Percentiles rank a stretch among this genome's conserved stretches.
These are phyloP conservation scores for Aurantiochytrium sp. DNA, from an alignment of 108 stramenopile species.

Conservation along the genomic window DNA sequence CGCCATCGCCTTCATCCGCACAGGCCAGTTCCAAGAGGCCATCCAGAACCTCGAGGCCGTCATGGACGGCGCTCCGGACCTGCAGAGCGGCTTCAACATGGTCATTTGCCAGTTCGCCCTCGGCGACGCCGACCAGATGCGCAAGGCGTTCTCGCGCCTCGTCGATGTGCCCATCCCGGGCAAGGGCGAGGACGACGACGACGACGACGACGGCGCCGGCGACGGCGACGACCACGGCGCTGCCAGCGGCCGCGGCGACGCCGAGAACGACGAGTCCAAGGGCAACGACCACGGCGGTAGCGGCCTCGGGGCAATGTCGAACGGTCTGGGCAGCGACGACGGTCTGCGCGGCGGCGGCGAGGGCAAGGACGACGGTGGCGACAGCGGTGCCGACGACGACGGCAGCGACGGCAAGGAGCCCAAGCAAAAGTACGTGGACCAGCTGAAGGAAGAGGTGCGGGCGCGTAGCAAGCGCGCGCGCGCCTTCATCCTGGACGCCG, in stretches of 20 bases:
- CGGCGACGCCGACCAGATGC: conserved; percentile 68
- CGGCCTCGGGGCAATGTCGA: background rate
- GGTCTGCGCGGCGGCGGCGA: background rate
- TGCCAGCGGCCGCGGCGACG: conserved; percentile 42
- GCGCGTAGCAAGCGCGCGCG: conserved; percentile 24
- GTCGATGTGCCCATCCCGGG: conserved; percentile 52
- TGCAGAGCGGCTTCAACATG: conserved; percentile 77
- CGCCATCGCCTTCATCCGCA: conserved; percentile 71
- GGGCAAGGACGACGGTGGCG: background rate
- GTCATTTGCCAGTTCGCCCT: conserved; percentile 75
- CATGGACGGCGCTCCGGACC: conserved; percentile 62
- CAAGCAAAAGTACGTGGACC: background rate
- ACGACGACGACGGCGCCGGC: conserved; percentile 26
- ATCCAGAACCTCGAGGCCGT: conserved; percentile 70
- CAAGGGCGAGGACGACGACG: conserved; percentile 4
- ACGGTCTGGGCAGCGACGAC: too few relatives aligned
- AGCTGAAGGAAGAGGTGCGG: background rate
- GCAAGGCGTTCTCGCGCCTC: conserved; percentile 58
- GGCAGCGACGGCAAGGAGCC: background rate
- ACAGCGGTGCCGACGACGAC: background rate
- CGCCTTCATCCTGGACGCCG: conserved; percentile 57
- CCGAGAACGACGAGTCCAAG: background rate
- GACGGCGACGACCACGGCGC: conserved; percentile 48
- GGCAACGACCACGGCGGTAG: background rate
- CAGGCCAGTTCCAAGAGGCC: conserved; percentile 74